phyloP scores from a whole-genome alignment of 2,329 filamentous ascomycete genomes.

The Xylariomycetidae sp. region DNA sequence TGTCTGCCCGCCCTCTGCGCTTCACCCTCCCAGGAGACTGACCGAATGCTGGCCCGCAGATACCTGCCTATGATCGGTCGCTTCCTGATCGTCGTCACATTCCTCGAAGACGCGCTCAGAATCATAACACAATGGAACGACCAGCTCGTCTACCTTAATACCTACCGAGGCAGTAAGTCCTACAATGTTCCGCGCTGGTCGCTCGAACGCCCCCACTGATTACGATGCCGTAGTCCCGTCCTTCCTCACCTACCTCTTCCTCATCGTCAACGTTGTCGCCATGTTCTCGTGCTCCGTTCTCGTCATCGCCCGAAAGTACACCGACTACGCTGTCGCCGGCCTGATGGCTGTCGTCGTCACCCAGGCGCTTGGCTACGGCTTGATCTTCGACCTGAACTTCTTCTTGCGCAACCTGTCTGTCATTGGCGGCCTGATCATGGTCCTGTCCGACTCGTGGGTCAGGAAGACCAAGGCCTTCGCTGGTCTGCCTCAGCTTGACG shows the following conservation, averaged over 20 bases:
- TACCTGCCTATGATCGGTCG: slow-evolving; percentile 93
- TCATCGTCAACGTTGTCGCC: slow-evolving; percentile 80
- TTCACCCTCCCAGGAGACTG: slow-evolving; percentile 12
- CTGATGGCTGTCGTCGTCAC: slow-evolving; percentile 87
- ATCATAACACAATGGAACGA: slow-evolving; percentile 98
- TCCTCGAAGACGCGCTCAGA: slow-evolving; percentile 90
- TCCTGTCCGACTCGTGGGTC: slow-evolving; percentile 95
- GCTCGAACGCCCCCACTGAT: not conserved
- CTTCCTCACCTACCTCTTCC: slow-evolving; percentile 87
- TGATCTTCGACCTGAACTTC: slow-evolving; percentile 99
- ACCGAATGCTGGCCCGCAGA: slow-evolving; percentile 40
- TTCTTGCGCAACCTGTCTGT: slow-evolving; percentile 98
- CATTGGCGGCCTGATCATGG: slow-evolving; percentile 95
- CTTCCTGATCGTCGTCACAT: slow-evolving; percentile 96
- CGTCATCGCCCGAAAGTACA: slow-evolving; percentile 88
- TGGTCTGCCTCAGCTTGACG: slow-evolving; percentile 86
- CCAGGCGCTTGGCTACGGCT: slow-evolving; percentile 91
- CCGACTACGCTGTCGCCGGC: slow-evolving; percentile 85
- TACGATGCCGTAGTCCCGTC: slow-evolving; percentile 60
- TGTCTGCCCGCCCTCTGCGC: slow-evolving; percentile 32
- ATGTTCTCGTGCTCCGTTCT: slow-evolving; percentile 79
- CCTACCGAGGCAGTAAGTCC: slow-evolving; percentile 86
- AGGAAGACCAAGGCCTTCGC: slow-evolving; percentile 96
- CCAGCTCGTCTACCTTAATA: slow-evolving; percentile 85
- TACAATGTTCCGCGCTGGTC: slow-evolving; percentile 2